Evolutionary conservation across 805 yeast genomes (phyloP).

Genomic region (Jamesozyma gamospora): DNA sequence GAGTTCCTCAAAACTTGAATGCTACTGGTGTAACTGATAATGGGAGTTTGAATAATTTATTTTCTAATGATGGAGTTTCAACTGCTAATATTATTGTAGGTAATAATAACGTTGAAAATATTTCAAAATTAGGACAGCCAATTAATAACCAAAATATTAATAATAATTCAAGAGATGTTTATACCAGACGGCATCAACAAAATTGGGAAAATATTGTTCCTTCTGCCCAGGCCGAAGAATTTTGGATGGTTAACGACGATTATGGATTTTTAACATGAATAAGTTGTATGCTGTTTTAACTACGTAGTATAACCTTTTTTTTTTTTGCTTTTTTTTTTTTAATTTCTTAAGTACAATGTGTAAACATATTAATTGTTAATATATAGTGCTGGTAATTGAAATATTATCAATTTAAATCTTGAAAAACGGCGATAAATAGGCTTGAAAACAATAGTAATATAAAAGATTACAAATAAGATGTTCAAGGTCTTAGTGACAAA

Average conservation of each 20-base stretch:
- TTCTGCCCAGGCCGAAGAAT: constrained; percentile 33
- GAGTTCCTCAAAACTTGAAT: not conserved
- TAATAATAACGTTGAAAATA: not conserved
- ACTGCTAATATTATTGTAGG: not conserved
- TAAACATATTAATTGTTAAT: no score
- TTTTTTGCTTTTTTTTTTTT: not conserved
- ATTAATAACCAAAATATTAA: not conserved
- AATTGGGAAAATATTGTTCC: constrained; percentile 3
- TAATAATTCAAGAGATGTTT: no score
- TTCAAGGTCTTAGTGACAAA: no score
- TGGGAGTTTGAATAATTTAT: not conserved
- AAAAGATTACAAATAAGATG: no score
- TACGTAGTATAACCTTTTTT: no score
- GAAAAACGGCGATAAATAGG: no score
- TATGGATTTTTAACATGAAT: constrained; percentile 35
- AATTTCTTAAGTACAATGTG: not conserved
- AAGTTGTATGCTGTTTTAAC: not conserved
- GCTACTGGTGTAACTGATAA: not conserved
- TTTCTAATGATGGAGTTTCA: not conserved
- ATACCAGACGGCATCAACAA: not conserved
- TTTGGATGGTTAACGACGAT: constrained; percentile 40
- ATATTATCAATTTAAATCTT: no score
- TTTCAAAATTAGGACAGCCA: not conserved
- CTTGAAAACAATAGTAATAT: no score
- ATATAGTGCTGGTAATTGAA: no score